Conservation (phyloP, 148 eudicot species). For the Cornus kousa region DNA sequence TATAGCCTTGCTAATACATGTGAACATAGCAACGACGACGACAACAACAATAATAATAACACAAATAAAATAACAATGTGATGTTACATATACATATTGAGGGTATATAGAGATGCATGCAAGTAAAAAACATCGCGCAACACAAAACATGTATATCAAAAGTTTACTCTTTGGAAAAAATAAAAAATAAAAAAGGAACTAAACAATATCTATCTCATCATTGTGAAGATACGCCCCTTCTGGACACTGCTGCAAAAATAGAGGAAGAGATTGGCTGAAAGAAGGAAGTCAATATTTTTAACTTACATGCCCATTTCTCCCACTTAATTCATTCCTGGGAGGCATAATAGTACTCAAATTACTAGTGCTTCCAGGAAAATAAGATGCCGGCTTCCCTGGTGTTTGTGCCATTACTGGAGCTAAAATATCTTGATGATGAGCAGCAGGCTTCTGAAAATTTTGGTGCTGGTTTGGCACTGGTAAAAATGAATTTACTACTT, state of each 20-base stretch:
- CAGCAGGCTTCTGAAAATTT: not conserved
- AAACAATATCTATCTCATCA: not conserved
- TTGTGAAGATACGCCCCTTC: not conserved
- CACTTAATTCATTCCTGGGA: constrained; percentile 9
- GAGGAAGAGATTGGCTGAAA: not conserved
- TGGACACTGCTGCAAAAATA: constrained; percentile 5
- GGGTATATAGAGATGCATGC: not conserved
- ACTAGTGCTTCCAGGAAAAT: constrained; percentile 7
- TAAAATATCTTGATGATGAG: constrained; percentile 17
- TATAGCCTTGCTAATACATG: not conserved
- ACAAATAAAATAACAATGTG: not conserved
- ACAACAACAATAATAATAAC: no score
- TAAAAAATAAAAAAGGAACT: not conserved
- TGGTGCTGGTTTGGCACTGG: constrained; percentile 13
- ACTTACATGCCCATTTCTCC: constrained; percentile 22
- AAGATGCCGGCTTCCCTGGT: constrained; percentile 8
- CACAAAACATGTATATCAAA: not conserved
- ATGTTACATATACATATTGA: not conserved
- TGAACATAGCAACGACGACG: no score
- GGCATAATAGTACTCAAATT: constrained; percentile 10
- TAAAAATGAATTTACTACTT: constrained; percentile 14
- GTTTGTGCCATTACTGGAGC: constrained; percentile 18
- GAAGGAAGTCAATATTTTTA: not conserved
- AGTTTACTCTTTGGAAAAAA: not conserved
- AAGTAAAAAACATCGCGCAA: not conserved